Evolutionary conservation across 1,284 basidiomycete species (phyloP).

Genomic region (Serendipita sp.): DNA sequence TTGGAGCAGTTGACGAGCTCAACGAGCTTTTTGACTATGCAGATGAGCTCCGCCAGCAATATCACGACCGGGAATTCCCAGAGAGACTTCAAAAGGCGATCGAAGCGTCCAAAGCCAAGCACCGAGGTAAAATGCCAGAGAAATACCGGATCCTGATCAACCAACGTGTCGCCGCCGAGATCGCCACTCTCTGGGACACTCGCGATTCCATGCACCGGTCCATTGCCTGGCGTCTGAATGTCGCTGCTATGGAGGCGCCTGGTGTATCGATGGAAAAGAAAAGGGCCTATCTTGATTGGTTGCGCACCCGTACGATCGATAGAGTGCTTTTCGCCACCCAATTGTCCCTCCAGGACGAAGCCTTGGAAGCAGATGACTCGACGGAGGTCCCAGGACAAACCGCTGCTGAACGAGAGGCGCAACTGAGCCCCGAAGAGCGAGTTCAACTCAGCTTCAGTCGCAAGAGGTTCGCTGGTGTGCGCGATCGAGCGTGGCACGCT

Average conservation of each 20-base stretch:
- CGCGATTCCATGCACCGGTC: not conserved
- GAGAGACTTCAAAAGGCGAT: not conserved
- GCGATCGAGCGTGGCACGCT: not conserved
- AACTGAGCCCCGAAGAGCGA: too few species aligned
- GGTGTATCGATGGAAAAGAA: not conserved
- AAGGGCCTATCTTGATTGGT: not conserved
- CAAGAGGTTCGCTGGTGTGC: not conserved
- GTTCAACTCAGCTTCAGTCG: too few species aligned
- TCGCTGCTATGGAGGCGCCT: not conserved
- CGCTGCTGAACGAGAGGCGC: too few species aligned
- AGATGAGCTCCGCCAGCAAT: not conserved
- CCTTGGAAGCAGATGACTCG: not conserved
- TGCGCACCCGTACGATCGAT: not conserved
- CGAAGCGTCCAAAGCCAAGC: not conserved
- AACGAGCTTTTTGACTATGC: constrained; percentile 28
- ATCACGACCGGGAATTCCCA: not conserved
- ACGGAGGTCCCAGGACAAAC: not conserved
- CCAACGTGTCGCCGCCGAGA: not conserved
- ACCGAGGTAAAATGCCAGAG: not conserved
- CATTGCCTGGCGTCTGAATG: not conserved
- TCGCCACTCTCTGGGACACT: not conserved
- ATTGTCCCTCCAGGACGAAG: not conserved
- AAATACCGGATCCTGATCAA: not conserved
- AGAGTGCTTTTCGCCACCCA: not conserved
- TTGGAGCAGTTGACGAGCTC: constrained; percentile 36